Evolutionary conservation across 352 stramenopile genomes (phyloP), one percentile per base, ranked within the genome.

Genomic region (Phytopythium chamaehyphon): DNA sequence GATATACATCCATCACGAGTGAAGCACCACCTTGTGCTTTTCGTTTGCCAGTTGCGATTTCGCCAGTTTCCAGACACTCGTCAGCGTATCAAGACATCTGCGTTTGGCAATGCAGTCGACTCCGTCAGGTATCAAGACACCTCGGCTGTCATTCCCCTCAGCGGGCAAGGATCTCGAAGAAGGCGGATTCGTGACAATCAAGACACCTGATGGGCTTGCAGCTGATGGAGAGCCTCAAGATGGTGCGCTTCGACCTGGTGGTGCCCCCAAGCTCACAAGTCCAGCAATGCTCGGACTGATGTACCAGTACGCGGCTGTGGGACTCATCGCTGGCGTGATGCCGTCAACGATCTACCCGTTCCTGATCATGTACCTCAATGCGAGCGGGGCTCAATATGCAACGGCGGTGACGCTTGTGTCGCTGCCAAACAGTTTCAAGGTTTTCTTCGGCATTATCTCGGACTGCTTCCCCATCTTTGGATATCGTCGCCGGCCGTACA

Each of bases 381-480:
- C 66, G 24, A 63, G 58, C 22, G 69, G 68, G 21, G 59, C 59
- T 37, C 54, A 69, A 50, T 63, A 61, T 28, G 73, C 73, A 10
- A 67, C 71, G 9, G 62, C 63, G 2, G 59, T 54, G 0, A 65
- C 68, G n/a, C 43, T 82, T 26, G 59, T 84, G 19, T 64, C 59
- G 35, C 66, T 84, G 39, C 61, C 71, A 12, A 73, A 65, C 54
- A 76, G 62, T 45, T 76, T 80, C 51, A 84, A 84, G 59, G 64
- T 84, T 21, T 83, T 84, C 28, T 75, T 77, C 42, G 73, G 73
- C 10, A 69, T 84, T 40, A 22, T 84, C 15, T 82, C 73, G 18
- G 73, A 83, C 51, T 79, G 66, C 48, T 70, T 84, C 37, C 73
- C 73, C 11, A 66, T 84, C 36, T 71, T 62, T 39, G 73, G 73